Conservation (phyloP, 441 rosid species). For the Geranium incanum region DNA sequence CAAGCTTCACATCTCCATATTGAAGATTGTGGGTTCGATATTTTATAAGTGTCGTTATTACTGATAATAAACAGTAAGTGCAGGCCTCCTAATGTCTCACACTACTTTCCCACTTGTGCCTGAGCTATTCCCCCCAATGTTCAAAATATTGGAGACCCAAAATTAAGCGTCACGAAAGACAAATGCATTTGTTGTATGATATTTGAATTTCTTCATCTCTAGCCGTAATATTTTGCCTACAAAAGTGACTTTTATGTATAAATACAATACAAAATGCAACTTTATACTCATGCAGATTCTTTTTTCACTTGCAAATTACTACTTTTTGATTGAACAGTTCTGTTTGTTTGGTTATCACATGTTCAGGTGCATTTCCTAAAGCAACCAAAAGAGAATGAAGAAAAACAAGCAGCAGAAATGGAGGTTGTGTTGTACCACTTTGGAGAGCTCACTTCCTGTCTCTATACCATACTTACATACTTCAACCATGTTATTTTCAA, state of each 20-base stretch:
- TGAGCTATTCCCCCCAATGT: not conserved
- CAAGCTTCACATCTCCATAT: too few relatives aligned
- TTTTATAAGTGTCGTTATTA: too few relatives aligned
- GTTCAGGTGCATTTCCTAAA: not conserved
- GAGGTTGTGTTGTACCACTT: not conserved
- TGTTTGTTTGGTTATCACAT: not conserved
- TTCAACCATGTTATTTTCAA: constrained; percentile 2
- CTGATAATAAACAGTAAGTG: not conserved
- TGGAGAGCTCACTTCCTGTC: constrained; percentile 6
- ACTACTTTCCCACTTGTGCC: not conserved
- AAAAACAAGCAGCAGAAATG: not conserved
- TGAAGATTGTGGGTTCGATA: too few relatives aligned
- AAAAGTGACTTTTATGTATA: not conserved
- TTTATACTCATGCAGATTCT: not conserved
- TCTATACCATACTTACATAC: not conserved
- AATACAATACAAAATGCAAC: not conserved
- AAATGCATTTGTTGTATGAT: too few relatives aligned
- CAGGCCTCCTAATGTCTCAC: not conserved
- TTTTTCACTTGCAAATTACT: not conserved
- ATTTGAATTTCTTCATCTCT: not conserved
- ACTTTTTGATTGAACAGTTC: not conserved
- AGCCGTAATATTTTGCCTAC: not conserved
- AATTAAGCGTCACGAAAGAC: too few relatives aligned
- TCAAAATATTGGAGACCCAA: not conserved
- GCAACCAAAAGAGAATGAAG: not conserved